Evolutionary conservation across 345 rosid species (phyloP).

Genomic region (Pelargonium nanum): DNA sequence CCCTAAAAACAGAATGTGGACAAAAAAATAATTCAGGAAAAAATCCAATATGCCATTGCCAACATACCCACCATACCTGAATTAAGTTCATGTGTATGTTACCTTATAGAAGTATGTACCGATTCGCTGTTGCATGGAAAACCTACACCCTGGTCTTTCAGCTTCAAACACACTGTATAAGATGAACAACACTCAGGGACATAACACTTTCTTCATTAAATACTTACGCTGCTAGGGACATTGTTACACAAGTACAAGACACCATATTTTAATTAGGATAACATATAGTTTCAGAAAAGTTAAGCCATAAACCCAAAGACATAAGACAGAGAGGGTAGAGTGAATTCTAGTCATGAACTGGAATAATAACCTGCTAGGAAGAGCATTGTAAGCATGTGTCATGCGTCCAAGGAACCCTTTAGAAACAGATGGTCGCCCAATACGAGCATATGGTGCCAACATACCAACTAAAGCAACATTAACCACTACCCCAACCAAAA

Average conservation of each 20-base stretch:
- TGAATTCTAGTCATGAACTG: too few species aligned
- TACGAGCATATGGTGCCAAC: slow-evolving; percentile 88
- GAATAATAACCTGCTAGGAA: slow-evolving; percentile 70
- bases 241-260: too few species aligned
- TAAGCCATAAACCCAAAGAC: background rate
- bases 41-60: background rate
- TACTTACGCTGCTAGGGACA: background rate
- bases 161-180: slow-evolving; percentile 72
- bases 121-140: slow-evolving; percentile 53
- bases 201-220: background rate
- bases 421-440: slow-evolving; percentile 55
- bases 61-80: background rate
- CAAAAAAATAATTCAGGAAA: background rate
- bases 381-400: slow-evolving; percentile 69
- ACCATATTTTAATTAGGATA: too few species aligned
- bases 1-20: slow-evolving; percentile 40
- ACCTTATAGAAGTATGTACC: slow-evolving; percentile 78
- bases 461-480: slow-evolving; percentile 82
- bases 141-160: slow-evolving; percentile 70
- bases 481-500: slow-evolving; percentile 76
- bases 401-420: slow-evolving; percentile 53
- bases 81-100: background rate
- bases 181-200: slow-evolving; percentile 3
- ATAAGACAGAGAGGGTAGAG: background rate
- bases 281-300: background rate